A percentile compares a stretch with the other conserved stretches of the same genome.
phyloP scores from a whole-genome alignment of 176 grass and related monocot genomes.

The Triticum dicoccoides region DNA sequence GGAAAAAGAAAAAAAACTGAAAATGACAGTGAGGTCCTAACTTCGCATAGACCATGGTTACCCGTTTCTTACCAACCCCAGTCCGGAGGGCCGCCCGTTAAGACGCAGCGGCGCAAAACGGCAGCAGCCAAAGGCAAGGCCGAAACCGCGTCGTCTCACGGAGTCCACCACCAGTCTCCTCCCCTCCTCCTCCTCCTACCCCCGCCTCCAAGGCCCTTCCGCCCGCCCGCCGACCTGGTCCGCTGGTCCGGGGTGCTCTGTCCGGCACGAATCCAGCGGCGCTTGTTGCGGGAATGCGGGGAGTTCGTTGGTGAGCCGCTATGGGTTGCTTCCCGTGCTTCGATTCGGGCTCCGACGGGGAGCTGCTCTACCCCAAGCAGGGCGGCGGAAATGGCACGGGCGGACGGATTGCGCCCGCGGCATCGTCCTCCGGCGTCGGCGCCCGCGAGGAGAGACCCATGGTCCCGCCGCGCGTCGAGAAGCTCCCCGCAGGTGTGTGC shows the following conservation, averaged over 20 bases:
- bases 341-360: slow-evolving; percentile 40
- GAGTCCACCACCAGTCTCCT: slow-evolving; percentile 2
- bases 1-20: background rate
- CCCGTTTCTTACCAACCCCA: slow-evolving; percentile 44
- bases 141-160: background rate
- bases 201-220: background rate
- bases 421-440: slow-evolving; percentile 36
- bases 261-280: background rate
- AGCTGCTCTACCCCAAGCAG: slow-evolving; percentile 23
- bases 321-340: slow-evolving; percentile 97
- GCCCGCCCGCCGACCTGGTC: background rate
- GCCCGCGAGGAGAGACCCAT: slow-evolving; percentile 32
- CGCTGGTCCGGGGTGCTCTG: background rate
- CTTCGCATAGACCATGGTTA: slow-evolving; percentile 7
- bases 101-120: slow-evolving; percentile 1
- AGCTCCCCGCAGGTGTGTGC: slow-evolving; percentile 38
- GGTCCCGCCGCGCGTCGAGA: slow-evolving; percentile 34
- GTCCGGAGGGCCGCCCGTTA: background rate
- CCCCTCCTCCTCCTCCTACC: background rate
- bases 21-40: slow-evolving; percentile 51
- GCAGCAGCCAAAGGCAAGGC: background rate
- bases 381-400: background rate
- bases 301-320: background rate
- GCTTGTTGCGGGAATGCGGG: slow-evolving; percentile 28
- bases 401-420: background rate